Percentiles rank a stretch among this genome's conserved stretches.
These are phyloP conservation scores for Didymella pomorum DNA, from an alignment of 2,329 filamentous ascomycete genomes.

Conservation along the genomic window DNA sequence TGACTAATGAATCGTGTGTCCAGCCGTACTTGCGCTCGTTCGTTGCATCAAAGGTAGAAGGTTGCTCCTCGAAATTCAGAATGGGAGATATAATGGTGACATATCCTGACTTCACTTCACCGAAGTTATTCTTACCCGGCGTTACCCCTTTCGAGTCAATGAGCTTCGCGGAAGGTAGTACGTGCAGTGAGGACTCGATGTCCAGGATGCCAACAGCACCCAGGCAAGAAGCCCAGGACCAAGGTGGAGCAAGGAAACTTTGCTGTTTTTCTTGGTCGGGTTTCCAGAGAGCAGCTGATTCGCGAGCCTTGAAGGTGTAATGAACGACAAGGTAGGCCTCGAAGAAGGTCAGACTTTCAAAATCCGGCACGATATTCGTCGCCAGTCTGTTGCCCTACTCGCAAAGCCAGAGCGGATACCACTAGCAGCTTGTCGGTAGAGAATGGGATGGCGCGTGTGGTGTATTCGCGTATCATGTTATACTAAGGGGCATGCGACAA, in stretches of 20 bases:
- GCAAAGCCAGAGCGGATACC: background rate
- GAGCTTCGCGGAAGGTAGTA: background rate
- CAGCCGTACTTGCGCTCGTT: background rate
- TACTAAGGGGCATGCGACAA: background rate
- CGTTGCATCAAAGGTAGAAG: background rate
- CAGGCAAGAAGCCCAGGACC: background rate
- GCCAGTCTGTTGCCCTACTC: background rate
- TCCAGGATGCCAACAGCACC: background rate
- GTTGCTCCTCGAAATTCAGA: background rate
- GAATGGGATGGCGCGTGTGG: background rate
- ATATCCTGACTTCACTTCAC: background rate
- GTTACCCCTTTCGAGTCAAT: background rate
- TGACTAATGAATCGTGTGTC: background rate
- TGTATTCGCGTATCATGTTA: background rate
- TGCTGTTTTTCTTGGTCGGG: background rate
- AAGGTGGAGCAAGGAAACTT: background rate
- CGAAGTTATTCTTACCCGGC: background rate
- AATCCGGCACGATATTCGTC: background rate
- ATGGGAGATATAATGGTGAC: background rate
- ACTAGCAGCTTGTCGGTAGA: background rate
- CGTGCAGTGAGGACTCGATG: background rate
- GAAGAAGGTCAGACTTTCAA: background rate
- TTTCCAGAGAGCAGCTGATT: background rate
- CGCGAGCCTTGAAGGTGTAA: background rate
- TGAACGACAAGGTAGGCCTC: background rate